phyloP scores from a whole-genome alignment of 768 basidiomycete species.

The Russula sp. region DNA sequence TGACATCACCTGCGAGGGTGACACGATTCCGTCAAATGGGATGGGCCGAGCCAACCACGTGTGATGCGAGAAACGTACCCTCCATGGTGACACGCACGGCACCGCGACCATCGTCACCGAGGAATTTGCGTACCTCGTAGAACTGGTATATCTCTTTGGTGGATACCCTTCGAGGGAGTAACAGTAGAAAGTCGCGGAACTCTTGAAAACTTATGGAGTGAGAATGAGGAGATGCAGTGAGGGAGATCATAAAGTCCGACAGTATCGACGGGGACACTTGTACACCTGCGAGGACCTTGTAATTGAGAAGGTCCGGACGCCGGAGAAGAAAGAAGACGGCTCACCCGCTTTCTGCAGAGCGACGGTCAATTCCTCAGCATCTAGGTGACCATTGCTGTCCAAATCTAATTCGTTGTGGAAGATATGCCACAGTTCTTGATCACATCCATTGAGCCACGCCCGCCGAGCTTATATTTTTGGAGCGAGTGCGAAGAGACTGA shows the following conservation, averaged over 20 bases:
- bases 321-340: constrained; percentile 4
- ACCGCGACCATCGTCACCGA: constrained; percentile 72
- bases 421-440: constrained; percentile 79
- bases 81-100: constrained; percentile 83
- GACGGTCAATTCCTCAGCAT: constrained; percentile 52
- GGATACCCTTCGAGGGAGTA: constrained; percentile 76
- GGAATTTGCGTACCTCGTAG: constrained; percentile 61
- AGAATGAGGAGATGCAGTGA: constrained; percentile 67
- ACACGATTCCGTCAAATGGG: background rate
- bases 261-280: constrained; percentile 61
- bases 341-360: constrained; percentile 70
- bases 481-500: background rate
- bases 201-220: constrained; percentile 72
- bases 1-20: constrained; percentile 60
- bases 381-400: constrained; percentile 80
- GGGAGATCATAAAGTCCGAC: constrained; percentile 71
- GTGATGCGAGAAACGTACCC: constrained; percentile 43
- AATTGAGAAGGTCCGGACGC: background rate
- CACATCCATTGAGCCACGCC: constrained; percentile 3
- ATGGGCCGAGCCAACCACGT: constrained; percentile 12
- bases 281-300: constrained; percentile 48
- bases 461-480: constrained; percentile 17
- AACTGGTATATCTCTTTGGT: constrained; percentile 82
- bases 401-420: constrained; percentile 89
- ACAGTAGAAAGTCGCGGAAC: constrained; percentile 85